phyloP scores from a whole-genome alignment of 225 moss, liverwort and hornwort genomes.

The Bryoerythrophyllum caledonicum region DNA sequence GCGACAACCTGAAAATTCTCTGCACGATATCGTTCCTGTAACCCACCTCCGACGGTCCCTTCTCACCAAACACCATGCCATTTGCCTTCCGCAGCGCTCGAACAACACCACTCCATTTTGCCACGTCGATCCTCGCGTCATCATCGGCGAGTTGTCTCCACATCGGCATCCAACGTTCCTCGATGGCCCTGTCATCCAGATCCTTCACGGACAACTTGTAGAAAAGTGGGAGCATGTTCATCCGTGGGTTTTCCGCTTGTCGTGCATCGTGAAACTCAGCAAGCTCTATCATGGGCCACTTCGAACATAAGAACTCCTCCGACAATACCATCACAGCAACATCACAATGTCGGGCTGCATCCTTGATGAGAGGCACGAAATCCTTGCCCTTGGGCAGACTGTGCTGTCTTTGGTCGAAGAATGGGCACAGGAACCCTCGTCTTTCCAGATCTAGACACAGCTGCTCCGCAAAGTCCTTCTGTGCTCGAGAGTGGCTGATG shows the following conservation, averaged over 20 bases:
- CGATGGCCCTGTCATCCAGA: not conserved
- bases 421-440: not conserved
- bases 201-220: not conserved
- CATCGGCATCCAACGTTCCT: not conserved
- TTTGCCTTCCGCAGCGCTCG: not conserved
- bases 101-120: not conserved
- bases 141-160: not conserved
- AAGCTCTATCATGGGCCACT: not conserved
- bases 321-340: not conserved
- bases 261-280: not conserved
- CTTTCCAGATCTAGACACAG: not conserved
- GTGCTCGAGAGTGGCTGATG: not conserved
- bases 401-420: not conserved
- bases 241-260: not conserved
- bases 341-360: not conserved
- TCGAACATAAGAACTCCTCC: not conserved
- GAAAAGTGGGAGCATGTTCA: not conserved
- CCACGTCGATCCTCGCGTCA: not conserved
- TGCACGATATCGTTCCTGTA: not conserved
- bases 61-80: not conserved
- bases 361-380: not conserved
- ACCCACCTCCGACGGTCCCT: not conserved
- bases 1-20: not conserved
- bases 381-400: not conserved
- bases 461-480: not conserved